A percentile compares a stretch with the other conserved stretches of the same genome.
Conservation (phyloP, 192 early-diverging fungal genomes). For the Dimargaris verticillata region DNA sequence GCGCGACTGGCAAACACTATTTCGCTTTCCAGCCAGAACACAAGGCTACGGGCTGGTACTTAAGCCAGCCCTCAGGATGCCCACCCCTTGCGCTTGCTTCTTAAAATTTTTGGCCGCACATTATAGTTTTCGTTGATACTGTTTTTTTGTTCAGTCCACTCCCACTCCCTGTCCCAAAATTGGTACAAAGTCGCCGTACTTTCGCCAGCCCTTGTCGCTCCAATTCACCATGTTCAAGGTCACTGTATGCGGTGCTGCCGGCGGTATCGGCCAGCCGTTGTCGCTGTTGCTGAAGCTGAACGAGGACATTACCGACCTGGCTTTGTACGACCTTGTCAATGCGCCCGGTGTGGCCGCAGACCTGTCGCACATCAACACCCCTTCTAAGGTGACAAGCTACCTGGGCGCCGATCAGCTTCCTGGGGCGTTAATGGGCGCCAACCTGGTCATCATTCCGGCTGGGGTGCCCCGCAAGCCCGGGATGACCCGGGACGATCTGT, state of each 20-base stretch:
- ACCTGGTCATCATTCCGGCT: constrained; percentile 87
- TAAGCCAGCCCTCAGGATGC: too few species aligned
- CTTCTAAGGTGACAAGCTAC: constrained; percentile 57
- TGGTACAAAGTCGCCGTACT: too few species aligned
- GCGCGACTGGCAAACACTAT: too few species aligned
- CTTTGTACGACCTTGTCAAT: constrained; percentile 90
- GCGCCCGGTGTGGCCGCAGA: constrained; percentile 95
- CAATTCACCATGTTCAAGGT: too few species aligned
- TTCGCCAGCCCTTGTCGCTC: too few species aligned
- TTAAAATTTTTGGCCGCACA: too few species aligned
- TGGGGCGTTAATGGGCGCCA: constrained; percentile 58
- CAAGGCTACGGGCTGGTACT: too few species aligned
- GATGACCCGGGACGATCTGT: constrained; percentile 97
- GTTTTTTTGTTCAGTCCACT: too few species aligned
- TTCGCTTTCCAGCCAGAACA: too few species aligned
- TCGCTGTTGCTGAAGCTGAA: constrained; percentile 89
- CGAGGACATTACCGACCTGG: constrained; percentile 62
- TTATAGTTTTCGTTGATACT: too few species aligned
- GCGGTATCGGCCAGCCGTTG: constrained; percentile 96
- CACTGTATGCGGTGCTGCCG: constrained; percentile 60
- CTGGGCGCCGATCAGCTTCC: constrained; percentile 46
- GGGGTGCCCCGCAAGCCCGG: constrained; percentile 98
- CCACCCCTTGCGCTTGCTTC: too few species aligned
- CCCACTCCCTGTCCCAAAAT: too few species aligned
- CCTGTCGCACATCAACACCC: constrained; percentile 81